Base-by-base conservation (phyloP, 116 monocot genomes). In the Posidonia oceanica region DNA sequence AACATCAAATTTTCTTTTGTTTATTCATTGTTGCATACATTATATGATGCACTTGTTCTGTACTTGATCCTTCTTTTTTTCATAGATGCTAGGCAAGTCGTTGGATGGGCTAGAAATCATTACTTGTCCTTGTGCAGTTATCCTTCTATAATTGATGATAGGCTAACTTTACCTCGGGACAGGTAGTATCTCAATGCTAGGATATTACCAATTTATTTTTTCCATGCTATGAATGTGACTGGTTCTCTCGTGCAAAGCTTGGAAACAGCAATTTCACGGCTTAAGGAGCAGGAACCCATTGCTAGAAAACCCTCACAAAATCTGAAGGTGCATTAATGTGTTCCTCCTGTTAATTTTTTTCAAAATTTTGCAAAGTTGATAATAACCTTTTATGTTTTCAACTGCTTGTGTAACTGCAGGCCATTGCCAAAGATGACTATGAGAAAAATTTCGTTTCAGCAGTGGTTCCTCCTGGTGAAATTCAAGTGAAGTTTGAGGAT, bases 21-120 rank as follows among this genome's bases (percentile, higher is more conserved):
- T 41, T 3, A 7, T 48, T 10, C 4, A 41, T 42, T 39, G 11
- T n/a, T 60, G 11, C 68, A 14, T 67, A 20, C 29, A 29, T 29
- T 29, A 29, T 29, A 29, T 29, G 29, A 29, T 29, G 29, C 29
- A 29, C 29, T 29, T 29, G 29, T 29, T 29, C 1, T 67, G 17
- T 22, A 51, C 55, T 79, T 36, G 21, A 29, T 29, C 29, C 29
- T 29, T 29, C 40, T 41, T 41, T 16, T 40, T 17, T 66, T 42
- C 40, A 73, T 82, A 97, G 97, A 89, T 77, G 82, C 97, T 65
- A 87, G 89, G 70, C 85, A 79, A 75, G 85, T 97, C 60, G 81
- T 87, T 44, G 97, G 92, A 56, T 97, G 89, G 89, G 97, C 97
- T 71, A 91, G 85, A 83, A 97, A 84, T 83, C 85, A 92, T 18